phyloP scores from a whole-genome alignment of 1,284 basidiomycete species.

The Boletus sp. region DNA sequence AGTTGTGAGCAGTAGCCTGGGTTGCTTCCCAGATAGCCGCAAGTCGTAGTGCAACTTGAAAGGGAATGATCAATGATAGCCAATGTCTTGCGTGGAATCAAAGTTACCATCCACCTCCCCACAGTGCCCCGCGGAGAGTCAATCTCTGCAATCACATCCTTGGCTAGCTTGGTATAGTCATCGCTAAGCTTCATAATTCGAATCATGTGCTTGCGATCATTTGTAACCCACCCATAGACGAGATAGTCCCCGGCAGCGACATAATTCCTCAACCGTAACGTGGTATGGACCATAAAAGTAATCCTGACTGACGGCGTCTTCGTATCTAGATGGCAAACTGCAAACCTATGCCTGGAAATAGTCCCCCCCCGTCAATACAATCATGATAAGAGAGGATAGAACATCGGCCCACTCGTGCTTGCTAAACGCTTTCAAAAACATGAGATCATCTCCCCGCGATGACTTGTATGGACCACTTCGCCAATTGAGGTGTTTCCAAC shows the following conservation, averaged over 20 bases:
- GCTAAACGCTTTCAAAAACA: slow-evolving; percentile 27
- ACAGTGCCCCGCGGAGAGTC: slow-evolving; percentile 27
- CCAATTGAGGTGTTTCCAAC: slow-evolving; percentile 20
- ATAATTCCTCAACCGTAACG: slow-evolving; percentile 7
- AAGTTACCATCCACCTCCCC: slow-evolving; percentile 28
- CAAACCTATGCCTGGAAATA: slow-evolving; percentile 23
- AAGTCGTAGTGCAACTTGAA: slow-evolving; percentile 30
- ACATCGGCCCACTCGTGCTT: slow-evolving; percentile 24
- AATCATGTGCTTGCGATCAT: too few relatives aligned
- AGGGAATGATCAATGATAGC: background rate
- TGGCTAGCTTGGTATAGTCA: too few relatives aligned
- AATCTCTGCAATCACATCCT: slow-evolving; percentile 26
- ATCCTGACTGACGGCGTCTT: slow-evolving; percentile 27
- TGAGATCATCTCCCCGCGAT: slow-evolving; percentile 30
- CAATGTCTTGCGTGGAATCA: background rate
- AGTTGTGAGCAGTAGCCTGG: slow-evolving; percentile 25
- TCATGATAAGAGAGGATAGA: background rate
- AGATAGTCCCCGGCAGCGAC: too few relatives aligned
- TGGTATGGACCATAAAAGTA: slow-evolving; percentile 24
- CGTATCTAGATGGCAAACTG: slow-evolving; percentile 29
- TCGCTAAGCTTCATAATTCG: too few relatives aligned
- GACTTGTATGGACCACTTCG: slow-evolving; percentile 32
- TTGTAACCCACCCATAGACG: too few relatives aligned
- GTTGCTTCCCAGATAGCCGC: slow-evolving; percentile 28
- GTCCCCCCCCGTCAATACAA: background rate